phyloP scores from a whole-genome alignment of 805 yeast species.

The Candida berthetii region DNA sequence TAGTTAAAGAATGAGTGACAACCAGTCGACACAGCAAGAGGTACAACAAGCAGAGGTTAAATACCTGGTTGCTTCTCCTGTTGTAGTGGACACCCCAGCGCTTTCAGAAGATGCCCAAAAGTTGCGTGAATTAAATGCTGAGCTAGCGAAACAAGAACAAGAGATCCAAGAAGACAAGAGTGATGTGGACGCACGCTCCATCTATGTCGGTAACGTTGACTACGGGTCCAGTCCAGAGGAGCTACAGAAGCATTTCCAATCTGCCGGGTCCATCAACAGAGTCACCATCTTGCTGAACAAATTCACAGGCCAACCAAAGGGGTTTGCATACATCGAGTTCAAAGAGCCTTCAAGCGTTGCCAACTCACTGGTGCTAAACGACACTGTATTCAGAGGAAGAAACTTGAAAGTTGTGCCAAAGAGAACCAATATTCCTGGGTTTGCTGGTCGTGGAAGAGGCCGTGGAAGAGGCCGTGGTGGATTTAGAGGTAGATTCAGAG shows the following conservation, averaged over 20 bases:
- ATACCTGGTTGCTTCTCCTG: too few species aligned
- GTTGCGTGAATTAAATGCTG: slow-evolving; percentile 52
- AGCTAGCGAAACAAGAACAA: slow-evolving; percentile 34
- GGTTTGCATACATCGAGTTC: slow-evolving; percentile 84
- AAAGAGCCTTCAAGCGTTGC: slow-evolving; percentile 59
- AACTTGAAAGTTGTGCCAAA: slow-evolving; percentile 69
- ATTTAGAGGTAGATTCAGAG: slow-evolving; percentile 28
- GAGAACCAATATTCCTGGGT: slow-evolving; percentile 78
- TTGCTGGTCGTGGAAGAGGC: slow-evolving; percentile 39
- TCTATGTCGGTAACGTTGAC: slow-evolving; percentile 84
- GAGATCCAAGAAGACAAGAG: slow-evolving; percentile 41
- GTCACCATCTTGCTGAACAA: slow-evolving; percentile 74
- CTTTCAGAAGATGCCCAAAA: slow-evolving; percentile 61
- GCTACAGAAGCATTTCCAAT: slow-evolving; percentile 64
- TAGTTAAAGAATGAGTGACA: too few species aligned
- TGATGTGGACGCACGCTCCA: slow-evolving; percentile 70
- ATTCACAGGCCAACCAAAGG: slow-evolving; percentile 76
- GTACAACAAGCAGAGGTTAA: too few species aligned
- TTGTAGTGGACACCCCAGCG: not conserved
- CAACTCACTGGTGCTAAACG: slow-evolving; percentile 61
- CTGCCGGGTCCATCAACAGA: slow-evolving; percentile 69
- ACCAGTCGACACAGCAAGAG: too few species aligned
- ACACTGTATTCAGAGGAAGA: slow-evolving; percentile 60
- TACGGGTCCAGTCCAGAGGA: slow-evolving; percentile 76
- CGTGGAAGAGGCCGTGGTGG: slow-evolving; percentile 45